Evolutionary conservation across 2,329 filamentous ascomycete genomes (phyloP).

Genomic region (Gaeumannomyces sp.): DNA sequence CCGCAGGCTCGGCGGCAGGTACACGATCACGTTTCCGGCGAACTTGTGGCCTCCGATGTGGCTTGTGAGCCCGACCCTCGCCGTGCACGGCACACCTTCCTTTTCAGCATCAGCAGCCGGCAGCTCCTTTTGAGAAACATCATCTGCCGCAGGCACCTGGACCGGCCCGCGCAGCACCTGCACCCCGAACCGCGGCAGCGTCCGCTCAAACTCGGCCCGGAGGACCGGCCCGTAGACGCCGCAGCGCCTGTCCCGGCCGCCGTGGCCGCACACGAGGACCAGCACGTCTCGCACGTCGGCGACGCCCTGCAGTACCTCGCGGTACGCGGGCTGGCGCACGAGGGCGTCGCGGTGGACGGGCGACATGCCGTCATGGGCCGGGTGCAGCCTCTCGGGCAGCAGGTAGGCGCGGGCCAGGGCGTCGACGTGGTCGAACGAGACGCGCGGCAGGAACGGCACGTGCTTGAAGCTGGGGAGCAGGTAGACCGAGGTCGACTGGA

Average conservation of each 20-base stretch:
- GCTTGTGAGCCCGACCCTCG: conserved; percentile 63
- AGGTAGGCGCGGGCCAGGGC: conserved; percentile 60
- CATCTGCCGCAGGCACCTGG: conserved; percentile 28
- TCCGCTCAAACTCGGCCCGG: conserved; percentile 59
- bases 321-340: conserved; percentile 46
- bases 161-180: conserved; percentile 41
- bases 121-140: not conserved
- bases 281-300: conserved; percentile 59
- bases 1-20: conserved; percentile 55
- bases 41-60: conserved; percentile 84
- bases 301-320: conserved; percentile 47
- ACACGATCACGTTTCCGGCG: conserved; percentile 78
- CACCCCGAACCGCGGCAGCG: conserved; percentile 45
- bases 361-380: conserved; percentile 53
- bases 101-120: conserved; percentile 11
- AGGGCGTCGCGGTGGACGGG: conserved; percentile 49
- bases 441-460: conserved; percentile 62
- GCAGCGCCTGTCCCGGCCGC: conserved; percentile 73
- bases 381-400: conserved; percentile 56
- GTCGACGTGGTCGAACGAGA: conserved; percentile 48
- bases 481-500: conserved; percentile 60
- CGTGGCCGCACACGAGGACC: conserved; percentile 87
- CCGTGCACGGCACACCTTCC: conserved; percentile 26
- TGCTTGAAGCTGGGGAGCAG: conserved; percentile 81
- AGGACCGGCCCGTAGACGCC: conserved; percentile 74